phyloP scores from a whole-genome alignment of 306 rosid species.

The Vigna radiata region DNA sequence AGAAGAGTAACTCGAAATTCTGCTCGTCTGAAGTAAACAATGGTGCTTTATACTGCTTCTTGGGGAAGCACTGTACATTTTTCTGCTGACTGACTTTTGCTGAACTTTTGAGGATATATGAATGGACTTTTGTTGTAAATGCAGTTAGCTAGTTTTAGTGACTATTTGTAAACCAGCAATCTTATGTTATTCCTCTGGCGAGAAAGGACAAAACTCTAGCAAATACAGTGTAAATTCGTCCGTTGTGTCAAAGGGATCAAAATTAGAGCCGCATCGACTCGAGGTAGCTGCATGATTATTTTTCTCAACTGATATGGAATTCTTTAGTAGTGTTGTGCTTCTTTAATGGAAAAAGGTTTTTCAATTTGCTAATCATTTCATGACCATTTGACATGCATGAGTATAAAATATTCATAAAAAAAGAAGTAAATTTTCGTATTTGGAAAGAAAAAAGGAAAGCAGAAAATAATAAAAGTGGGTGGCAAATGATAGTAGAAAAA shows the following conservation, averaged over 20 bases:
- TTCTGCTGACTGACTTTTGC: slow-evolving; percentile 40
- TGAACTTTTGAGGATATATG: slow-evolving; percentile 20
- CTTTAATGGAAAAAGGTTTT: not conserved
- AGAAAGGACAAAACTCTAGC: slow-evolving; percentile 26
- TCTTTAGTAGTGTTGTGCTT: not conserved
- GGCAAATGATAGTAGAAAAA: too few species aligned
- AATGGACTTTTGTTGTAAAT: slow-evolving; percentile 13
- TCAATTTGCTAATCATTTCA: too few species aligned
- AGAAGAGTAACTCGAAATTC: slow-evolving; percentile 55
- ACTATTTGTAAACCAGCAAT: slow-evolving; percentile 7
- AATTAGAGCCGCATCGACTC: not conserved
- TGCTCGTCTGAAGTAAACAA: slow-evolving; percentile 35
- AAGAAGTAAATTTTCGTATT: too few species aligned
- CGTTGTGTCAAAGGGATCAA: slow-evolving; percentile 3
- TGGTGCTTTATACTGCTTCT: slow-evolving; percentile 13
- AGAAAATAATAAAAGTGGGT: too few species aligned
- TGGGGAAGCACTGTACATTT: slow-evolving; percentile 35
- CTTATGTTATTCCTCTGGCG: slow-evolving; percentile 25
- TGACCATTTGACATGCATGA: too few species aligned
- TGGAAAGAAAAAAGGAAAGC: too few species aligned
- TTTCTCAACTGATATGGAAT: slow-evolving; percentile 5
- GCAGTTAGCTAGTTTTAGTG: slow-evolving; percentile 25
- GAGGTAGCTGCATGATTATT: slow-evolving; percentile 4
- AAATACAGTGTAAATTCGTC: slow-evolving; percentile 26
- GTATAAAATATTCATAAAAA: too few species aligned